These are phyloP conservation scores for Botrytis tulipae DNA, from an alignment of 2,329 filamentous ascomycete species.

Conservation along the genomic window DNA sequence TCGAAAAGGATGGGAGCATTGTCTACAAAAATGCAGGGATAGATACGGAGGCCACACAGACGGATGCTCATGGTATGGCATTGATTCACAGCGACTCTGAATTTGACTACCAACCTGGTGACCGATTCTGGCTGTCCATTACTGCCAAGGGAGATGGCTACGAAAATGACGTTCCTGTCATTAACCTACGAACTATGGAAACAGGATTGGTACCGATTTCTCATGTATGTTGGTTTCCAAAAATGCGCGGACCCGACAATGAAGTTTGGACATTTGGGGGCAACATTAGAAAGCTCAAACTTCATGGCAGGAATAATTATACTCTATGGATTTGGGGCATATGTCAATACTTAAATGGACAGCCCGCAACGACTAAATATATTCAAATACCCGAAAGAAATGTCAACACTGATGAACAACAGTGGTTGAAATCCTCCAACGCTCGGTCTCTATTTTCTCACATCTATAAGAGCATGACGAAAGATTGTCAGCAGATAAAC, in stretches of 20 bases:
- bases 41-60: slow-evolving; percentile 5
- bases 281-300: slow-evolving; percentile 23
- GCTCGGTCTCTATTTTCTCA: neutral
- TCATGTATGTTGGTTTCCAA: slow-evolving; percentile 32
- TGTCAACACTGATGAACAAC: neutral
- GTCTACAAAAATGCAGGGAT: slow-evolving; percentile 25
- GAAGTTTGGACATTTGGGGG: slow-evolving; percentile 33
- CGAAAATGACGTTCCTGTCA: slow-evolving; percentile 25
- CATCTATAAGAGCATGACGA: neutral
- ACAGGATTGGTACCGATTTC: slow-evolving; percentile 25
- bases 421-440: neutral
- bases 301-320: slow-evolving; percentile 20
- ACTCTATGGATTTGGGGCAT: slow-evolving; percentile 28
- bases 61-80: slow-evolving; percentile 31
- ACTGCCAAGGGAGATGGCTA: slow-evolving; percentile 13
- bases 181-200: slow-evolving; percentile 30
- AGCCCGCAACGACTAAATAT: slow-evolving; percentile 20
- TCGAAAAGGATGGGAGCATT: slow-evolving; percentile 29
- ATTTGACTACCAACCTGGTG: slow-evolving; percentile 25
- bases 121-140: slow-evolving; percentile 31
- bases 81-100: slow-evolving; percentile 22
- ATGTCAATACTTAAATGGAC: slow-evolving; percentile 27
- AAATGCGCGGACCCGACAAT: slow-evolving; percentile 23
- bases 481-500: neutral
- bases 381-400: slow-evolving; percentile 24